phyloP scores from a whole-genome alignment of 2,329 filamentous ascomycete genomes.

The Xylaria digitata region DNA sequence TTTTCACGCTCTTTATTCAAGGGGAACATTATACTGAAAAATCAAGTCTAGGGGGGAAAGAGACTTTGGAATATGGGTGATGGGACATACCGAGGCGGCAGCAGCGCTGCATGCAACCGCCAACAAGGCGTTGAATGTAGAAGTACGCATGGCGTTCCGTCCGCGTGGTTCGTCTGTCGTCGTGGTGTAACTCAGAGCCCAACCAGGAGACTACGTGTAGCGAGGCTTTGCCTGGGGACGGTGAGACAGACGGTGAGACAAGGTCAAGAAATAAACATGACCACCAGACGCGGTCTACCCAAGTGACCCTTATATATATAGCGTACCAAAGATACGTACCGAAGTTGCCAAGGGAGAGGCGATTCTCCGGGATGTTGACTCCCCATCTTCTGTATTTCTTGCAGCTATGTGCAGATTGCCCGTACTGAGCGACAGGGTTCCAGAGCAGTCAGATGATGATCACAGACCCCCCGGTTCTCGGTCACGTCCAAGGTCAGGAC shows the following conservation, averaged over 20 bases:
- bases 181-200: constrained; percentile 15
- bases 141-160: constrained; percentile 33
- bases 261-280: neutral
- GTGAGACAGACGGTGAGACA: constrained; percentile 27
- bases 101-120: constrained; percentile 32
- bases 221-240: constrained; percentile 11
- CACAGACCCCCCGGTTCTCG: constrained; percentile 21
- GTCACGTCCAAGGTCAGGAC: constrained; percentile 16
- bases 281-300: constrained; percentile 7
- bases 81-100: constrained; percentile 37
- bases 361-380: constrained; percentile 9
- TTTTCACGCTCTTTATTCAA: neutral
- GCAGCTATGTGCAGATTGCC: constrained; percentile 26
- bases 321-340: constrained; percentile 4
- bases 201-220: constrained; percentile 3
- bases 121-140: constrained; percentile 35
- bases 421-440: constrained; percentile 28
- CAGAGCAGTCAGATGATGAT: constrained; percentile 30
- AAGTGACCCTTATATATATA: constrained; percentile 29
- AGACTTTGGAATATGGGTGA: neutral
- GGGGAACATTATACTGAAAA: neutral
- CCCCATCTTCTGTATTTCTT: constrained; percentile 12
- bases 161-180: constrained; percentile 16
- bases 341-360: constrained; percentile 1
- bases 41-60: neutral